Conservation (phyloP, 2,329 filamentous ascomycete genomes). For the Paecilomyces fulvus region DNA sequence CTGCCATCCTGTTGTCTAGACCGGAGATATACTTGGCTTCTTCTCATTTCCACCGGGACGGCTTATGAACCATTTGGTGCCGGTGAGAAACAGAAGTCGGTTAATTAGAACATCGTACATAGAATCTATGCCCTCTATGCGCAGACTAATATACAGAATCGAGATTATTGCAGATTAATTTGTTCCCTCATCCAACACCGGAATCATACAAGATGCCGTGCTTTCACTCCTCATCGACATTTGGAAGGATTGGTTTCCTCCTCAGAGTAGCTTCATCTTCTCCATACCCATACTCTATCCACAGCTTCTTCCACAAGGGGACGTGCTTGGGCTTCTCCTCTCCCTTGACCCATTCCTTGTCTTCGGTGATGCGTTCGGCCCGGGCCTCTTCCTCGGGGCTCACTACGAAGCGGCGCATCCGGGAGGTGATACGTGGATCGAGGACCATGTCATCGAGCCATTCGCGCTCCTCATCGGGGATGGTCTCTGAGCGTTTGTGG, state of each 20-base stretch:
- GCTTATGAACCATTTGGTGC: neutral
- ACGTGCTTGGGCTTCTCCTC: constrained; percentile 39
- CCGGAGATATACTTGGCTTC: neutral
- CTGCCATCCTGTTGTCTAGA: too few species aligned
- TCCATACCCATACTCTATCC: constrained; percentile 33
- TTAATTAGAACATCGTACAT: neutral
- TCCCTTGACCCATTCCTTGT: constrained; percentile 61
- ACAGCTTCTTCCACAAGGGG: constrained; percentile 30
- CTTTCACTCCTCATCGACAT: constrained; percentile 25
- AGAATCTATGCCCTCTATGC: neutral
- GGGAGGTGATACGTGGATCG: constrained; percentile 63
- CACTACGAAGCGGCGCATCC: constrained; percentile 75
- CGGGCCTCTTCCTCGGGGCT: constrained; percentile 60
- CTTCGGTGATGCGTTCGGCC: constrained; percentile 53
- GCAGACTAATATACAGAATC: neutral
- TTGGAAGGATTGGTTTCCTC: constrained; percentile 33
- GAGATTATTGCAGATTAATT: neutral
- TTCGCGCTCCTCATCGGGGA: constrained; percentile 55
- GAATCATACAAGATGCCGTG: constrained; percentile 3
- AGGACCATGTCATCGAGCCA: constrained; percentile 69
- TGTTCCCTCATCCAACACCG: neutral
- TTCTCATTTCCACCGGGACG: neutral
- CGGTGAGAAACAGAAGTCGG: neutral
- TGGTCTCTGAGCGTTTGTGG: constrained; percentile 46
- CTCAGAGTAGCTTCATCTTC: constrained; percentile 31